Evolutionary conservation across 108 stramenopile genomes (phyloP), one percentile per base, ranked within the genome.

Genomic region (Mayamaea pseudoterrestris): DNA sequence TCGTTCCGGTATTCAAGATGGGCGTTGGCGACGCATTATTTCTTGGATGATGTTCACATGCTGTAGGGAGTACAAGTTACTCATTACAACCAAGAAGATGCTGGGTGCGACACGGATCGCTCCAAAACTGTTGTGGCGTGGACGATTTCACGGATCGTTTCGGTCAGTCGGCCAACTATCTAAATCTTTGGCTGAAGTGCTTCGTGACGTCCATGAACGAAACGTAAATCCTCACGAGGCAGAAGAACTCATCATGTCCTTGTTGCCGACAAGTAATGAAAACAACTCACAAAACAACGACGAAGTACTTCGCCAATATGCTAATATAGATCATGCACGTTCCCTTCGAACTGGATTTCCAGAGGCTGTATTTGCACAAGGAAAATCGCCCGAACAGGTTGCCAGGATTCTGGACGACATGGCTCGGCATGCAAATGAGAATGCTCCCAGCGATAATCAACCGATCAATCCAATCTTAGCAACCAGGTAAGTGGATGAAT

Each of bases 351-450:
- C 76, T 0, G 89, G 83, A 17, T 90, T 90, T 60, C 88, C 89
- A 2, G 89, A 90, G 39, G 89, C 79, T 34, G 74, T 90, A 7
- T 90, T 86, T 60, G 75, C 76, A 1, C 60, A 74, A 47, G 81
- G 81, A 0, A 90, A 90, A 40, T 83, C 89, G 1, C 62, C 89
- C 1, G 5, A 56, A 1, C 89, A 90, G 52, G 71, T 90, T 14
- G 74, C 76, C 30, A 25, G 42, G 14, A 90, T 90, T 56, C 57
- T 90, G 22, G 83, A 90, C 32, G 77, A 80, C 60, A 85, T 90
- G 83, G 89, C 89, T 2, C 37, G 60, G 0, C 47, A 81, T 55
- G 69, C 76, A 45, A 84, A 84, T 39, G 65, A 77, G n/a, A n/a
- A n/a, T n/a, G n/a, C n/a, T n/a, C n/a, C n/a, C n/a, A n/a, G n/a